phyloP scores from a whole-genome alignment of 1,284 basidiomycete genomes.

The Peniophora sp. region DNA sequence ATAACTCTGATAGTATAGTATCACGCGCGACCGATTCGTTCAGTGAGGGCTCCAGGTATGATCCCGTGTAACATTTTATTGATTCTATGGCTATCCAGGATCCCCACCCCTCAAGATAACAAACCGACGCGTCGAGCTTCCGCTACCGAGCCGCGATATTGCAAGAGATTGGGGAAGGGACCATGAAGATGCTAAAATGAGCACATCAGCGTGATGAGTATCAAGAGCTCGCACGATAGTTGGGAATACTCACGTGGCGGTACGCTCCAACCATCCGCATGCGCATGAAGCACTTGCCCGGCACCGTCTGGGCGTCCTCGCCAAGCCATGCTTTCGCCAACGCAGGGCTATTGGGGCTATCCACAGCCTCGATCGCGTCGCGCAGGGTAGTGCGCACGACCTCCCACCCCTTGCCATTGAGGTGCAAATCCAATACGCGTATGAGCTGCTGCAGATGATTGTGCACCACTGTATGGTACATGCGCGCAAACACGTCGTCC shows the following conservation, averaged over 20 bases:
- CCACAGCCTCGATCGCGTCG: constrained; percentile 31
- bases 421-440: constrained; percentile 41
- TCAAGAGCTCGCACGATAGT: neutral
- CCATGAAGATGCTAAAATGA: constrained; percentile 34
- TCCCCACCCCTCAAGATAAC: too few relatives aligned
- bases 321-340: constrained; percentile 33
- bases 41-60: too few relatives aligned
- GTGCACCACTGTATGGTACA: constrained; percentile 47
- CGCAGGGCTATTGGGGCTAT: constrained; percentile 4
- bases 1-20: too few relatives aligned
- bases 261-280: constrained; percentile 47
- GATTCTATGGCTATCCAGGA: too few relatives aligned
- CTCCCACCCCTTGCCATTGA: constrained; percentile 40
- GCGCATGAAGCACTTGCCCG: constrained; percentile 45
- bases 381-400: constrained; percentile 34
- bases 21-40: too few relatives aligned
- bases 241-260: constrained; percentile 19
- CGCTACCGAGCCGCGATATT: constrained; percentile 29
- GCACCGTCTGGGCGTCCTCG: constrained; percentile 34
- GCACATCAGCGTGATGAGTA: neutral
- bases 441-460: constrained; percentile 48
- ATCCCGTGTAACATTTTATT: too few relatives aligned
- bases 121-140: constrained; percentile 1
- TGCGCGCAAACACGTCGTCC: constrained; percentile 43
- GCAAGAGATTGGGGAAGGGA: constrained; percentile 44